Conservation (phyloP, 768 basidiomycete genomes). For the Naganishia vishniacii region DNA sequence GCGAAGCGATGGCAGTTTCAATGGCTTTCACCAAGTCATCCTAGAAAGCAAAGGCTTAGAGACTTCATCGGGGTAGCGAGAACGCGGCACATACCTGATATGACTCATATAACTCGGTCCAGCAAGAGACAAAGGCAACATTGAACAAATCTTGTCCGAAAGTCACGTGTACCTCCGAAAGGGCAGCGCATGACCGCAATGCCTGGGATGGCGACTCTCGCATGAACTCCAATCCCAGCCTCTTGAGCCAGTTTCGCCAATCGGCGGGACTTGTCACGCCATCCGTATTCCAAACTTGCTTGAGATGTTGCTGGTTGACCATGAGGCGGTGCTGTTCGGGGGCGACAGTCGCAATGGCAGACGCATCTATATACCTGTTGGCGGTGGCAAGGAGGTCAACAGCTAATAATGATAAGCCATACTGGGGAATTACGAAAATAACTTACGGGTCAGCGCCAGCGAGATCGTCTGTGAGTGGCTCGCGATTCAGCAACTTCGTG, state of each 20-base stretch:
- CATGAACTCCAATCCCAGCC: constrained; percentile 89
- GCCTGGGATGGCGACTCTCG: constrained; percentile 97
- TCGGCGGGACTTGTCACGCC: constrained; percentile 65
- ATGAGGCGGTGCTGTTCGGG: constrained; percentile 81
- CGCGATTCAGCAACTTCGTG: constrained; percentile 80
- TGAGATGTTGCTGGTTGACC: constrained; percentile 94
- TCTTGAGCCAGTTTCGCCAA: constrained; percentile 93
- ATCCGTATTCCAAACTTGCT: constrained; percentile 90
- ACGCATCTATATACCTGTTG: constrained; percentile 19
- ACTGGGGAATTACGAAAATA: constrained; percentile 42
- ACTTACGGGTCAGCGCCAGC: constrained; percentile 63
- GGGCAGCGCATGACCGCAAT: constrained; percentile 87
- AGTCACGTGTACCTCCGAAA: constrained; percentile 85
- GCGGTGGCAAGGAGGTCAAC: constrained; percentile 54
- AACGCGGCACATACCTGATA: constrained; percentile 74
- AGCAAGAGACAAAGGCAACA: constrained; percentile 95
- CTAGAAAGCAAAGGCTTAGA: constrained; percentile 51
- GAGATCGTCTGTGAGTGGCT: constrained; percentile 80
- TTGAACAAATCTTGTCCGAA: constrained; percentile 94
- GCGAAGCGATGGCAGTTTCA: constrained; percentile 70
- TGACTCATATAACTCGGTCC: constrained; percentile 90
- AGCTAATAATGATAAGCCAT: constrained; percentile 55
- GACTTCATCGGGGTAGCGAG: background rate
- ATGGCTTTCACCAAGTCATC: constrained; percentile 91
- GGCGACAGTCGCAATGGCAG: constrained; percentile 42